Conservation (phyloP, 2,329 filamentous ascomycete species). For the Fusarium caatingaense region DNA sequence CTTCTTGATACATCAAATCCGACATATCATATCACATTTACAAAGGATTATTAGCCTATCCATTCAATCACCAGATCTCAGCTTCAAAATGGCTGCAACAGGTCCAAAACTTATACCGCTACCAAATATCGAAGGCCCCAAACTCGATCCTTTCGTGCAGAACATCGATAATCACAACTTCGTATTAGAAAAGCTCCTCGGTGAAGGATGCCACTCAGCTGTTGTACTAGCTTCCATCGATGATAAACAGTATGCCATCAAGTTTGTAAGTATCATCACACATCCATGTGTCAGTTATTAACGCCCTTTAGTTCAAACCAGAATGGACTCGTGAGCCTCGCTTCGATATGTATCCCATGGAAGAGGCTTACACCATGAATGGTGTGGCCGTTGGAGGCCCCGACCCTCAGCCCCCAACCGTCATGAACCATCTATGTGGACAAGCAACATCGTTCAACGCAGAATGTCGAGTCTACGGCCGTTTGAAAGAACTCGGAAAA, state of each 20-base stretch:
- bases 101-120: slow-evolving; percentile 3
- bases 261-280: not conserved
- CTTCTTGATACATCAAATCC: not conserved
- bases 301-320: not conserved
- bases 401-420: not conserved
- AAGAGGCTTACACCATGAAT: not conserved
- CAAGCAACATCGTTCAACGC: slow-evolving; percentile 15
- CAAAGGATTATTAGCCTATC: not conserved
- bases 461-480: slow-evolving; percentile 27
- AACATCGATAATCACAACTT: slow-evolving; percentile 6
- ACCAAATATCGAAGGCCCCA: slow-evolving; percentile 3
- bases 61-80: not conserved
- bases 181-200: not conserved
- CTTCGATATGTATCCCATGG: not conserved
- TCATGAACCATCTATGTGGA: not conserved
- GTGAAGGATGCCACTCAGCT: not conserved
- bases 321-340: accelerated
- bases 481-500: slow-evolving; percentile 14
- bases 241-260: not conserved
- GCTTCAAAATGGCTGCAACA: not conserved
- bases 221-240: slow-evolving; percentile 7
- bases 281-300: not conserved
- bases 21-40: not conserved
- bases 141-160: slow-evolving; percentile 15
- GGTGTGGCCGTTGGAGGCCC: too few species aligned